These are phyloP conservation scores for Stachybotrys chlorohalonatus DNA, from an alignment of 2,329 filamentous ascomycete genomes.

Conservation along the genomic window DNA sequence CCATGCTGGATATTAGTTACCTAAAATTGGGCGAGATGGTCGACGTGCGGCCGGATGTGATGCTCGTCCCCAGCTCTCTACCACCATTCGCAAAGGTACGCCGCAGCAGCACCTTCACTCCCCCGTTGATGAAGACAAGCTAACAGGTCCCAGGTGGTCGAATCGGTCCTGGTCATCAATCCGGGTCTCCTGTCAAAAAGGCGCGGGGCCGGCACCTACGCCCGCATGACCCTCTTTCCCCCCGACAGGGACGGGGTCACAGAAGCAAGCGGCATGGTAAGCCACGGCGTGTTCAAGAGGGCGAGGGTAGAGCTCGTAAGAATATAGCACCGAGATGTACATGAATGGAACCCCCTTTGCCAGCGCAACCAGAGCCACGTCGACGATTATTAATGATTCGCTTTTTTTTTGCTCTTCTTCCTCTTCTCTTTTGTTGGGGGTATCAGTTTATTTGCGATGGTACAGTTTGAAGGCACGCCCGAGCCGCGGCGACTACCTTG, in stretches of 20 bases:
- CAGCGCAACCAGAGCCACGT: neutral
- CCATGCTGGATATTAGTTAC: slow-evolving; percentile 75
- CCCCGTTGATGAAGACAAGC: neutral
- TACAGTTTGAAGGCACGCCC: neutral
- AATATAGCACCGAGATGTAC: slow-evolving; percentile 40
- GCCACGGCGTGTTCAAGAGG: slow-evolving; percentile 72
- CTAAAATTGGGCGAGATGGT: slow-evolving; percentile 87
- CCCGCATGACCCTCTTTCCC: slow-evolving; percentile 66
- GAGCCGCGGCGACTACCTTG: slow-evolving; percentile 11
- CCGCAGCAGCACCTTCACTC: neutral
- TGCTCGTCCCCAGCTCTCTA: slow-evolving; percentile 74
- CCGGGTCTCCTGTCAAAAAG: slow-evolving; percentile 82
- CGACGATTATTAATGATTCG: too few relatives aligned
- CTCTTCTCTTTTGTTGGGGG: neutral
- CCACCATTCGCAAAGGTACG: slow-evolving; percentile 81
- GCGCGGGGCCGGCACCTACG: slow-evolving; percentile 76
- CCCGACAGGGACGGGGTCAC: slow-evolving; percentile 51
- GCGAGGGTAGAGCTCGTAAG: slow-evolving; percentile 79
- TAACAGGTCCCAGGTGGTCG: slow-evolving; percentile 58
- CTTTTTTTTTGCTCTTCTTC: too few relatives aligned
- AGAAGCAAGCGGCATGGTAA: slow-evolving; percentile 43
- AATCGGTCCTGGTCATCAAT: slow-evolving; percentile 84
- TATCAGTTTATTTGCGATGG: neutral
- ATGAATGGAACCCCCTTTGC: neutral
- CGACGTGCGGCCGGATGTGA: slow-evolving; percentile 72